Base-by-base conservation (phyloP, 2,329 filamentous ascomycete genomes). In the Xenoacremonium recifei region DNA sequence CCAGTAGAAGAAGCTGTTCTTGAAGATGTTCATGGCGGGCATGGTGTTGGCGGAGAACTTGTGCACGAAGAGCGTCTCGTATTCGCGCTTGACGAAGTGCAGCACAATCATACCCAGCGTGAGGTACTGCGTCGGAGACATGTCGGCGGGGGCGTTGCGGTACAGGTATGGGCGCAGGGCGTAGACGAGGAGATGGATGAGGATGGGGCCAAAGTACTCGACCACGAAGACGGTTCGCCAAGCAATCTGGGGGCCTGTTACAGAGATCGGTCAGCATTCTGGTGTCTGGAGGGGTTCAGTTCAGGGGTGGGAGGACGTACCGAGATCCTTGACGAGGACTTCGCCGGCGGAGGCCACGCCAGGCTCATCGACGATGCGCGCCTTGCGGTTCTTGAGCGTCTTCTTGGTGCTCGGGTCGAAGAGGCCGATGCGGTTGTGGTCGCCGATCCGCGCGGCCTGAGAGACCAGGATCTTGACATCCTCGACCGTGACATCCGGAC, bases 1-100 rank as follows among this genome's bases (percentile, higher is more conserved):
- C 93, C 93, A 99, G 80, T 99, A 99, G 74, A 96, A 92, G 53
- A 79, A 80, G 53, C 85, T 89, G 77, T 99, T 99, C 70, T 92
- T 93, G 79, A 96, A 85, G 63, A 99, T 89, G 74, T 96, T 95
- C 61, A 69, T 71, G 44, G 80, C 77, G 15, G 93, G 93, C 93
- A 99, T 99, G 36, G 93, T 99, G 59, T 87, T 89, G 48, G 86
- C 82, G 42, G 89, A 92, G 76, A 99, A 99, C 63, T 89, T 89
- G 76, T 99, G 93, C 48, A 99, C 80, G 64, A 93, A 96, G 48
- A 96, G 63, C 1, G 93, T 97, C 73, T 99, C 93, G 52, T 89
- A 77, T 73, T 99, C 93, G 61, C 93, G 90, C 79, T 99, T 99
- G 63, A 88, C 53, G 68, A 96, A 99, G 75, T 99, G 93, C 11